Evolutionary conservation across 306 rosid species (phyloP).

Genomic region (Arachis stenosperma): DNA sequence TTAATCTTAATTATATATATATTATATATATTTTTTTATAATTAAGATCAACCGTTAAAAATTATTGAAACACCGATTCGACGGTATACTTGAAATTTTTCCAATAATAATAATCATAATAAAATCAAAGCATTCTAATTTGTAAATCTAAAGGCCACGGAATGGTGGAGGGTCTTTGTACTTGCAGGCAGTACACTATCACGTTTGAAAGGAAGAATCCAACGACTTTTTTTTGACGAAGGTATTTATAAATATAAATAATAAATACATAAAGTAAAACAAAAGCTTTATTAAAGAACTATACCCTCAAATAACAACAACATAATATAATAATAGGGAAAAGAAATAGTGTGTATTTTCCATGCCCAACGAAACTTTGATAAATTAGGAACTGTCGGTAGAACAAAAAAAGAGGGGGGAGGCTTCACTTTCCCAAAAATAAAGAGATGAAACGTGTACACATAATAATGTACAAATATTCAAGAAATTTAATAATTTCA

Average conservation of each 20-base stretch:
- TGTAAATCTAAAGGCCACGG: conserved; percentile 4
- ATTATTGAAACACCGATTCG: too few relatives aligned
- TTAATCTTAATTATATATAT: too few relatives aligned
- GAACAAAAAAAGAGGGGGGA: conserved; percentile 3
- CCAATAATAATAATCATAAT: too few relatives aligned
- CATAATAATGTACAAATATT: too few relatives aligned
- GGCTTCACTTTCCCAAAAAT: conserved; percentile 27
- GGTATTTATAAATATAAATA: conserved; percentile 1
- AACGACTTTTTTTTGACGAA: conserved; percentile 35
- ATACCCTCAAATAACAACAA: conserved; percentile 11
- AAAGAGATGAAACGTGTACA: neutral
- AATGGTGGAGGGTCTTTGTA: conserved; percentile 44
- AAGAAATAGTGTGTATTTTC: neutral
- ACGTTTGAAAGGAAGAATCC: conserved; percentile 44
- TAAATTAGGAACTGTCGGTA: conserved; percentile 40
- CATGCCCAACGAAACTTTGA: conserved; percentile 5
- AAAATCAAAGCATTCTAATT: conserved; percentile 9
- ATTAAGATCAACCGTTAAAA: too few relatives aligned
- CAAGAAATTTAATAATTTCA: too few relatives aligned
- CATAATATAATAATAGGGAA: neutral
- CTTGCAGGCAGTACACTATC: conserved; percentile 39
- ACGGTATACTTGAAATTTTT: too few relatives aligned
- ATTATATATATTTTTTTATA: too few relatives aligned
- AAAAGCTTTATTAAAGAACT: conserved; percentile 1
- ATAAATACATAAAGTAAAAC: conserved; percentile 13